Percentiles rank a stretch among this genome's conserved stretches.
Conservation (phyloP, 2,329 filamentous ascomycete species). For the Exophiala sp. region DNA sequence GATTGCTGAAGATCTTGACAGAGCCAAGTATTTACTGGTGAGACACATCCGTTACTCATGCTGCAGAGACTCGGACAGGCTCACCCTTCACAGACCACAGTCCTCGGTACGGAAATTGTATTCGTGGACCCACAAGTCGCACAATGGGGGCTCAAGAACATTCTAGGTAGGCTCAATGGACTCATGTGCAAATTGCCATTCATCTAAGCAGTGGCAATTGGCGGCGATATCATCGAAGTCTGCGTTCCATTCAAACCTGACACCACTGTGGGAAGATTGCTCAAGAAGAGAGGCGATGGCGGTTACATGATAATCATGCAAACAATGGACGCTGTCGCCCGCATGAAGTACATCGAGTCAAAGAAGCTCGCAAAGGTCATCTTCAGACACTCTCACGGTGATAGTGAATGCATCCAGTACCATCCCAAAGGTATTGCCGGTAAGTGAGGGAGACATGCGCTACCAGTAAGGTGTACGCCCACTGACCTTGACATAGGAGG, state of each 20-base stretch:
- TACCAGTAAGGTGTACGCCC: background rate
- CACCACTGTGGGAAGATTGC: slow-evolving; percentile 42
- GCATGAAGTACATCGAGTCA: slow-evolving; percentile 38
- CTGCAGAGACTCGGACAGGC: too few relatives aligned
- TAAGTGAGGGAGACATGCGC: slow-evolving; percentile 21
- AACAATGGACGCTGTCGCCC: slow-evolving; percentile 38
- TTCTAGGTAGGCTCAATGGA: slow-evolving; percentile 32
- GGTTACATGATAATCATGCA: slow-evolving; percentile 52
- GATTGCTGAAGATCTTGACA: slow-evolving; percentile 26
- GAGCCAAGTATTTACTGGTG: slow-evolving; percentile 27
- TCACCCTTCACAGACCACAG: slow-evolving; percentile 22
- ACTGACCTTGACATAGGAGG: slow-evolving; percentile 31
- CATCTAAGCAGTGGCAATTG: slow-evolving; percentile 36
- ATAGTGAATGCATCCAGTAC: slow-evolving; percentile 41
- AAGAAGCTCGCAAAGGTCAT: slow-evolving; percentile 38
- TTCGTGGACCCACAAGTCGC: slow-evolving; percentile 38
- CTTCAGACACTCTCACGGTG: slow-evolving; percentile 32
- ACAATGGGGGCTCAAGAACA: slow-evolving; percentile 41
- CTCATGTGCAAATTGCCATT: background rate
- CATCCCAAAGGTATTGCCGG: slow-evolving; percentile 44
- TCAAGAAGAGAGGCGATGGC: slow-evolving; percentile 43
- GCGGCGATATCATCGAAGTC: slow-evolving; percentile 44
- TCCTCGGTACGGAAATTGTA: slow-evolving; percentile 41
- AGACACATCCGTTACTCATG: background rate
- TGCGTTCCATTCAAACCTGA: slow-evolving; percentile 35